Base-by-base conservation (phyloP, 1,139 yeast species). In the Debaryomyces sp. region DNA sequence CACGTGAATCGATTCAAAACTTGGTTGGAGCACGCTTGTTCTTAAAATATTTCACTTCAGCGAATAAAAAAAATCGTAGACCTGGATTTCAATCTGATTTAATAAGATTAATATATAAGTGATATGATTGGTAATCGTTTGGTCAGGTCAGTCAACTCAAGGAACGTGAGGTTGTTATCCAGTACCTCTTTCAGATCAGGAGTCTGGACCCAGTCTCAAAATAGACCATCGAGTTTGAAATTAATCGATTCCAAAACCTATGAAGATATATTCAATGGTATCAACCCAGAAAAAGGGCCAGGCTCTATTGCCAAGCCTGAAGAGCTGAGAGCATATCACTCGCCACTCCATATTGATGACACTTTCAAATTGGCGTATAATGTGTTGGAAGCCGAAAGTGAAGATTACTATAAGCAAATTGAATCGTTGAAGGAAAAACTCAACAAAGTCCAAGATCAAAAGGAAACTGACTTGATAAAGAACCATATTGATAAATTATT, bases 281-380 rank as follows among this genome's bases (percentile, higher is more conserved):
- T 66, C 41, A 55, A 67, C 43, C 71, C 74, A 18, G 48, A 54
- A 6, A 47, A 54, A 18, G 75, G 75, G 5, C 77, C 77, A n/a
- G 57, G 59, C 8, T 67, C 74, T 44, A 56, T 67, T 13, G 48
- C 50, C 22, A 50, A 55, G 43, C 44, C 50, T 26, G 46, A 50
- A 4, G 55, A 56, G 21, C 60, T 61, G 45, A 50, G 55, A 42
- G 60, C 62, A 6, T 91, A 91, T 68, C 78, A 74, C 50, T 75
- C 92, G 1, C 96, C 96, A 22, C 70, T 66, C 41, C 86, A 84
- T 1, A 76, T 91, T 45, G 84, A 87, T 55, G 88, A 85, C 43
- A 86, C 89, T 1, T 91, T 89, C 66, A 80, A 85, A 48, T 64
- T 77, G 47, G 89, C 96, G 2, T 82, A 87, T 58, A 77, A 82